Base-by-base conservation (phyloP, 306 rosid genomes). In the Prunus kanzakura region DNA sequence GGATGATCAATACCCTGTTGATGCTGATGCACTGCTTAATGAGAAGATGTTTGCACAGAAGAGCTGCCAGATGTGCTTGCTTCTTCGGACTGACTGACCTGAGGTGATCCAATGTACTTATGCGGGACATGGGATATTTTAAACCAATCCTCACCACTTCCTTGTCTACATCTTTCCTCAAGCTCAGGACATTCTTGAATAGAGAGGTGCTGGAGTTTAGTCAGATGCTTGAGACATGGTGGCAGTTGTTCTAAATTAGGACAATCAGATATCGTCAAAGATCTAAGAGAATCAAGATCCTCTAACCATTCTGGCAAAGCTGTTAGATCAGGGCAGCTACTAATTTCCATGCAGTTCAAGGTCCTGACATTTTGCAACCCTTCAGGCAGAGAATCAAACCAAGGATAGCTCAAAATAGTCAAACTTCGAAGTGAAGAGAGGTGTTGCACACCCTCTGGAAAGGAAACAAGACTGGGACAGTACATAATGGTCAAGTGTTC, bases 221-320 rank as follows among this genome's bases (percentile, higher is more conserved):
- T 63, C 51, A 64, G 78, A 27, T 1, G 4, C 55, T 64, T 16
- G 4, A 64, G 15, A 14, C 63, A 64, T 4, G 54, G 7, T 9
- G 74, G 61, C 63, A 67, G 8, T 25, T 3, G 0, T 11, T 15
- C 3, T 60, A 77, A 29, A 4, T 51, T 15, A 9, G 49, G 60
- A 6, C 79, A 82, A 15, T 20, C 22, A 0, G 22, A 8, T 27
- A 77, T 72, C 4, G 13, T 3, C 55, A 77, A 27, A 43, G 46
- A 55, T 50, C 71, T 30, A 58, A 55, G 67, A 14, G 74, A 64
- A 69, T 16, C 47, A 10, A 64, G 72, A 27, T 30, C 27, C 47
- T n/a, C 67, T 50, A 77, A 23, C 82, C 85, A 65, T 13, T 73
- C 47, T 11, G 74, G 74, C 47, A 67, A 67, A 43, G 66, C 60